These are phyloP conservation scores for Trichophyton mentagrophytes DNA, from an alignment of 2,329 filamentous ascomycete species.

Conservation along the genomic window DNA sequence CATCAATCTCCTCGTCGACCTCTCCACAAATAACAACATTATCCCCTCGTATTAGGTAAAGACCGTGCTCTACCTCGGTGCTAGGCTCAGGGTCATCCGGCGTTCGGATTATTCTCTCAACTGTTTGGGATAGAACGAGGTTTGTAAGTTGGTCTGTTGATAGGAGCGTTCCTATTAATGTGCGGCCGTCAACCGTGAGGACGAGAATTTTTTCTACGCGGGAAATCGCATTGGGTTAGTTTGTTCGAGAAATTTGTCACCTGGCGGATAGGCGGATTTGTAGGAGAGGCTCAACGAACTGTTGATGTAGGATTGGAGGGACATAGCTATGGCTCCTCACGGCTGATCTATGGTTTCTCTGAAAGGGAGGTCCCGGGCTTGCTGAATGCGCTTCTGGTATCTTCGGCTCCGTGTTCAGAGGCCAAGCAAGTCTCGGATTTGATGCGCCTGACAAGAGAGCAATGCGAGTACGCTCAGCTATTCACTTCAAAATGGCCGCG, in stretches of 20 bases:
- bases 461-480: not conserved
- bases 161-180: constrained; percentile 66
- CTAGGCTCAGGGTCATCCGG: constrained; percentile 72
- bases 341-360: not conserved
- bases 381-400: not conserved
- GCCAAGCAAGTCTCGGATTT: not conserved
- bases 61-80: constrained; percentile 65
- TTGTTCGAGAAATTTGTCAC: too few relatives aligned
- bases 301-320: constrained; percentile 42
- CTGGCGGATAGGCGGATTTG: not conserved
- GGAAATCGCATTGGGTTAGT: not conserved
- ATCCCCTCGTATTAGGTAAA: constrained; percentile 88
- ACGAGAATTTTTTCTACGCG: constrained; percentile 73
- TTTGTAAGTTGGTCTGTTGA: constrained; percentile 89
- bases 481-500: not conserved
- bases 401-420: not conserved
- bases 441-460: not conserved
- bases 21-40: constrained; percentile 84
- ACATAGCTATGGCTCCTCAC: constrained; percentile 29
- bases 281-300: constrained; percentile 24
- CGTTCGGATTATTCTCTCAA: constrained; percentile 82
- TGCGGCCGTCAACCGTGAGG: constrained; percentile 84
- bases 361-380: not conserved
- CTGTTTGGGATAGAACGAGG: constrained; percentile 67
- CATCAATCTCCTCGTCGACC: constrained; percentile 79